These are phyloP conservation scores for Drechmeria coniospora DNA, from an alignment of 2,329 filamentous ascomycete species.

Conservation along the genomic window DNA sequence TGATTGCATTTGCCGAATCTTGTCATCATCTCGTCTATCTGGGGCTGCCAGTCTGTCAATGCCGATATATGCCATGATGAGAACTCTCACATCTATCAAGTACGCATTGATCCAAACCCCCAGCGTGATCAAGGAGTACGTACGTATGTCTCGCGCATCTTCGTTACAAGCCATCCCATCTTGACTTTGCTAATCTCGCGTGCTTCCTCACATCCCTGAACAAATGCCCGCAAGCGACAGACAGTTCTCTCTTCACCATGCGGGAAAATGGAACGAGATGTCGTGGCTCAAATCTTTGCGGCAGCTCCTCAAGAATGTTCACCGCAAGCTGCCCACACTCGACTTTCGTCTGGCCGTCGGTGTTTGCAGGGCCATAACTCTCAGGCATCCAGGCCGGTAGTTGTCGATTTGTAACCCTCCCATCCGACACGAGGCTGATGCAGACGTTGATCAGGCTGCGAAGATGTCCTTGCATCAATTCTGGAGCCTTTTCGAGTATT, in stretches of 20 bases:
- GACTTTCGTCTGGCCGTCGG: conserved; percentile 10
- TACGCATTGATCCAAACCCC: too few relatives aligned
- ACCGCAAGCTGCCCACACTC: conserved; percentile 31
- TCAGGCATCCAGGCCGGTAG: conserved; percentile 16
- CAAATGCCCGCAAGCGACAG: conserved; percentile 35
- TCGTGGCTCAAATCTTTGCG: conserved; percentile 30
- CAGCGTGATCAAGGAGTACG: neutral
- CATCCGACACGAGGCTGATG: conserved; percentile 21
- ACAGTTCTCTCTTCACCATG: conserved; percentile 30
- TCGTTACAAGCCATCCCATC: conserved; percentile 28
- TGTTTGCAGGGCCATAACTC: conserved; percentile 7
- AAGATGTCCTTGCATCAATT: conserved; percentile 30
- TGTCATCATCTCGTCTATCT: too few relatives aligned
- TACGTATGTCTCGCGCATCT: neutral
- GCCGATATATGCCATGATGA: too few relatives aligned
- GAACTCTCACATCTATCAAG: too few relatives aligned
- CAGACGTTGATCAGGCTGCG: conserved; percentile 31
- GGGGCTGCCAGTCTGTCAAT: too few relatives aligned
- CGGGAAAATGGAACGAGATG: conserved; percentile 28
- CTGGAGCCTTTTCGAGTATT: conserved; percentile 29
- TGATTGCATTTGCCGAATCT: too few relatives aligned
- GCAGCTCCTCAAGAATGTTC: conserved; percentile 31
- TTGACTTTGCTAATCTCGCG: conserved; percentile 31
- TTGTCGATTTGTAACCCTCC: conserved; percentile 10
- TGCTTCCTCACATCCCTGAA: conserved; percentile 35